Evolutionary conservation across 352 stramenopile genomes (phyloP), one percentile per base, ranked within the genome.

Genomic region (Pythium dissotocum): DNA sequence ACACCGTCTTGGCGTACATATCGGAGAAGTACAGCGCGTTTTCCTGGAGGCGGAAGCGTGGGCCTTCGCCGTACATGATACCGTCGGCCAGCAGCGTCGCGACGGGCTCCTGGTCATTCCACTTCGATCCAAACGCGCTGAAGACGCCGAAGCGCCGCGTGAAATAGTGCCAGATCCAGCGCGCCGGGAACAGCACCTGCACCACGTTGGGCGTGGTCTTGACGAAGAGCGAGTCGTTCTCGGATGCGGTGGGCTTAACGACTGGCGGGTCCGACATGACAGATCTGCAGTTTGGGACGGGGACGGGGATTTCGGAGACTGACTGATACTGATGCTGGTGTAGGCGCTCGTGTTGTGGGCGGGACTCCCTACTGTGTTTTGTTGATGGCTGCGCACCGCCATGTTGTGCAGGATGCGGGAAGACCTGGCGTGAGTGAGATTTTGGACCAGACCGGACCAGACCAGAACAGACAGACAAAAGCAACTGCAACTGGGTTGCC

Each of bases 1-100:
- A 57, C 35, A 92, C 78, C 63, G 85, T 74, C 42, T 84, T 76
- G 33, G 67, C 77, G 64, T 80, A 79, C 80, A 90, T 92, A 48
- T 92, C 84, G 12, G 71, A 73, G 56, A 88, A 90, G 61, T 90
- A 92, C 18, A 92, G 33, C n/a, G 81, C 79, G 1, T 77, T 68
- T 9, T 86, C 77, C 6, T 71, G 16, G 32, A 77, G 9, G 32
- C 80, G 82, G 61, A 90, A 92, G 52, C 84, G 84, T 32, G 80
- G 84, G 0, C 76, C 75, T 73, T 90, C 80, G 6, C 82, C 83
- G 38, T 78, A 90, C 36, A 88, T 63, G 66, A 90, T 70, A 18
- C 70, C 78, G 53, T 77, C 71, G 1, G 71, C 48, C 28, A 81
- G 63, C 14, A 82, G 48, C 40, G 60, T 63, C 5, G 82, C 77